phyloP scores from a whole-genome alignment of 78 protist genomes.

The Planoprotostelium fungivorum region DNA sequence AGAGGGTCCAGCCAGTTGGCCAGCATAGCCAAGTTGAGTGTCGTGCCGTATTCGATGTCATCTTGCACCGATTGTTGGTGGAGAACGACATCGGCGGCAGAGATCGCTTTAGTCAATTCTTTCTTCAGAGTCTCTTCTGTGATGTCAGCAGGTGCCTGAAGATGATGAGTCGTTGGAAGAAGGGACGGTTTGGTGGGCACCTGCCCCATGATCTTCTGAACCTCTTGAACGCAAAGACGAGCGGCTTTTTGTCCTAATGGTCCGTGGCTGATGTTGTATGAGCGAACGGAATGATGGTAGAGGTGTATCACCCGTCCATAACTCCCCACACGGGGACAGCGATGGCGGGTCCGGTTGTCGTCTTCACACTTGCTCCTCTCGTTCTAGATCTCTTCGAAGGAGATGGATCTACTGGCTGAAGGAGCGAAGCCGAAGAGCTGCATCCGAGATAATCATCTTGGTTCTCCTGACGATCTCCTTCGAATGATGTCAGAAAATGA shows the following conservation, averaged over 20 bases:
- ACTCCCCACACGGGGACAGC: neutral
- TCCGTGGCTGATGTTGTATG: neutral
- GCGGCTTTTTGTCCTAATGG: neutral
- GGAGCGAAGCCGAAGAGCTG: neutral
- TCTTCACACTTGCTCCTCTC: neutral
- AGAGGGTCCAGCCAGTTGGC: neutral
- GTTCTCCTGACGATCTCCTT: neutral
- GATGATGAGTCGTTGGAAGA: neutral
- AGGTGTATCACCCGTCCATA: neutral
- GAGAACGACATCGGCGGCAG: neutral
- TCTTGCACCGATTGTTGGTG: neutral
- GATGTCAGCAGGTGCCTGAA: neutral
- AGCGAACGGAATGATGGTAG: neutral
- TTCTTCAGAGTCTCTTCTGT: neutral
- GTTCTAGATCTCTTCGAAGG: neutral
- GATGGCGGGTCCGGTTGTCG: neutral
- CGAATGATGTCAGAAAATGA: neutral
- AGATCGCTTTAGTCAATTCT: neutral
- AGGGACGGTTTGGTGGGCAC: neutral
- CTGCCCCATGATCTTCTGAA: neutral
- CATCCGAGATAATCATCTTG: neutral
- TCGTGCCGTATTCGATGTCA: neutral
- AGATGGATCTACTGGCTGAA: neutral
- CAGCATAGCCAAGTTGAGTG: neutral
- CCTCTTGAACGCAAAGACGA: neutral